These are phyloP conservation scores for Cokeromyces recurvatus DNA, from an alignment of 371 early-diverging fungal species.

Conservation along the genomic window DNA sequence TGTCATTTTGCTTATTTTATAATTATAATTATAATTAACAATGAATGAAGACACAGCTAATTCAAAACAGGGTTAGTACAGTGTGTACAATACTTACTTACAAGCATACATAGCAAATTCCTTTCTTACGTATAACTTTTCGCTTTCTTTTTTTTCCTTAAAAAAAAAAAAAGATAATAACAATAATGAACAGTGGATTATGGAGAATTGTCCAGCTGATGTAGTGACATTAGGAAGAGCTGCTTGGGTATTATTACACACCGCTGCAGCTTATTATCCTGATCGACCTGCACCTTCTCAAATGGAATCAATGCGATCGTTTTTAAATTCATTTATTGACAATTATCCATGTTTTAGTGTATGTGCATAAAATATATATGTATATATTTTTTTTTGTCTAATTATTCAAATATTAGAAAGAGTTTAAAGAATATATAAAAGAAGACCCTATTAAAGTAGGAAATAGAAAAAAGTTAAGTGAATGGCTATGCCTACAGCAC, in stretches of 20 bases:
- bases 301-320: conserved; percentile 66
- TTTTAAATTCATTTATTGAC: conserved; percentile 74
- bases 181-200: conserved; percentile 1
- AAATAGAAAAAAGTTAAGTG: conserved; percentile 58
- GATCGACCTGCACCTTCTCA: conserved; percentile 75
- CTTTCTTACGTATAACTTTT: too few relatives aligned
- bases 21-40: too few relatives aligned
- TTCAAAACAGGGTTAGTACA: too few relatives aligned
- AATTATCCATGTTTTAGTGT: conserved; percentile 90
- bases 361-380: too few relatives aligned
- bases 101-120: too few relatives aligned
- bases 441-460: conserved; percentile 77
- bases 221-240: conserved; percentile 77
- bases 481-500: conserved; percentile 92
- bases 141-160: too few relatives aligned
- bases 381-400: background rate
- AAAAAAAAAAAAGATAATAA: too few relatives aligned
- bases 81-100: too few relatives aligned
- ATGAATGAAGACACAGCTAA: too few relatives aligned
- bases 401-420: conserved; percentile 33
- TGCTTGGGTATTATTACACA: conserved; percentile 98
- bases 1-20: too few relatives aligned
- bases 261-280: conserved; percentile 98
- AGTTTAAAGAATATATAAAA: conserved; percentile 62
- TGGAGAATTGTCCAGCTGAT: conserved; percentile 79